These are phyloP conservation scores for Apiotrichum gracile DNA, from an alignment of 1,284 basidiomycete species.

Conservation along the genomic window DNA sequence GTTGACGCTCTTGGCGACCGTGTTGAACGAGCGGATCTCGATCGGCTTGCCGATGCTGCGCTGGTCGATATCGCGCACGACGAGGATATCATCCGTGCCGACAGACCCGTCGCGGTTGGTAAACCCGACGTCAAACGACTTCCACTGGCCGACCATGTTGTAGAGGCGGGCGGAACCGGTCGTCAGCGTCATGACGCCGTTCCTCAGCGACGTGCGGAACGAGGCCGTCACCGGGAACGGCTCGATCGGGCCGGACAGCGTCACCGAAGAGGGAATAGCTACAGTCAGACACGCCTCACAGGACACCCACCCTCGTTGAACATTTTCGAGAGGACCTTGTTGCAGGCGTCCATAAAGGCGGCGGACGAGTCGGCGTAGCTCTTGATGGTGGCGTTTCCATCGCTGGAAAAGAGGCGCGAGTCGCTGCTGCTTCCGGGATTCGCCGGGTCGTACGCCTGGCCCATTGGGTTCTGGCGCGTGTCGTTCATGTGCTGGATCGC, in stretches of 20 bases:
- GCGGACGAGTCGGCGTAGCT: constrained; percentile 7
- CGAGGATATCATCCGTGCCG: not conserved
- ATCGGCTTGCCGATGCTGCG: constrained; percentile 6
- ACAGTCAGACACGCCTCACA: not conserved
- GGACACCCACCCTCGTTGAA: constrained; percentile 5
- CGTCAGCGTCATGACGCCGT: constrained; percentile 3
- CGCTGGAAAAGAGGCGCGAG: constrained; percentile 10
- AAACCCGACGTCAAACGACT: constrained; percentile 8
- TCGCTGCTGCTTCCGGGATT: constrained; percentile 8
- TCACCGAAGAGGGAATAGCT: constrained; percentile 11
- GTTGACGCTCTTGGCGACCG: not conserved
- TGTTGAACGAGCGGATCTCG: constrained; percentile 2
- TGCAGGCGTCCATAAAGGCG: constrained; percentile 8
- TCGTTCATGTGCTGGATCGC: constrained; percentile 10
- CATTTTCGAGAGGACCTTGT: constrained; percentile 6
- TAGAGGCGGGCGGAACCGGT: constrained; percentile 8
- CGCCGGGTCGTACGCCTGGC: constrained; percentile 10
- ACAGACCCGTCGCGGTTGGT: constrained; percentile 10
- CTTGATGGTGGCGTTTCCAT: constrained; percentile 15
- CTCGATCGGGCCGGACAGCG: constrained; percentile 5
- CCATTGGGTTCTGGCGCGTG: constrained; percentile 10
- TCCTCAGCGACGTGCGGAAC: constrained; percentile 2
- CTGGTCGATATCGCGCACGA: not conserved
- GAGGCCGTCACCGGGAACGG: constrained; percentile 12
- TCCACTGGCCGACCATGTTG: constrained; percentile 11